phyloP scores from a whole-genome alignment of 2,329 filamentous ascomycete genomes.

The Parastagonospora avenae region DNA sequence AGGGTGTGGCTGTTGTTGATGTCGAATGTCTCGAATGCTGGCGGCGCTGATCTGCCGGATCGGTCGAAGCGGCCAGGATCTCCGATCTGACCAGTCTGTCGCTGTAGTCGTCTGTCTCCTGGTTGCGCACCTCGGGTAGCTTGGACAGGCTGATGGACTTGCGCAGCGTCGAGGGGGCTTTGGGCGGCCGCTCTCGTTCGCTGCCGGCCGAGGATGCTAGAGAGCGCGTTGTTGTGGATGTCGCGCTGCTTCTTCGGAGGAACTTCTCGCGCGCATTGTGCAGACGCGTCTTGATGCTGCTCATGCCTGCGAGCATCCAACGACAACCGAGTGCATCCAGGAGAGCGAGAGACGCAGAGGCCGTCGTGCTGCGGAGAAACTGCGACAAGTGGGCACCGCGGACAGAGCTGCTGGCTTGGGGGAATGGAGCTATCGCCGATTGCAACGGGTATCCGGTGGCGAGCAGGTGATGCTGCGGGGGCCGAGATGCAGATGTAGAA shows the following conservation, averaged over 20 bases:
- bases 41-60: background rate
- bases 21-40: constrained; percentile 10
- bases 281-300: constrained; percentile 42
- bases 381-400: background rate
- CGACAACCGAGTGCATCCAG: constrained; percentile 25
- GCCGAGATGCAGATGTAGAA: background rate
- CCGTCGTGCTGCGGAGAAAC: background rate
- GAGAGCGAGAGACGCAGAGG: constrained; percentile 5
- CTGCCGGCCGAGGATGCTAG: constrained; percentile 33
- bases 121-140: constrained; percentile 30
- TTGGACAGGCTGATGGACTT: constrained; percentile 40
- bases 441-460: background rate
- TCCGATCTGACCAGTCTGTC: constrained; percentile 34
- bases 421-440: background rate
- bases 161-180: constrained; percentile 22
- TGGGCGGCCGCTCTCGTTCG: constrained; percentile 17
- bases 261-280: constrained; percentile 37
- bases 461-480: background rate
- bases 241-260: constrained; percentile 33
- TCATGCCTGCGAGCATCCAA: constrained; percentile 35
- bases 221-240: constrained; percentile 30
- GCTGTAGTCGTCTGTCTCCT: constrained; percentile 8
- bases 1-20: constrained; percentile 13
- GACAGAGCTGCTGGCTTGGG: background rate
- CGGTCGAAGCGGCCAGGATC: constrained; percentile 23